Base-by-base conservation (phyloP, 2,329 filamentous ascomycete genomes). In the Penicillium sp. region DNA sequence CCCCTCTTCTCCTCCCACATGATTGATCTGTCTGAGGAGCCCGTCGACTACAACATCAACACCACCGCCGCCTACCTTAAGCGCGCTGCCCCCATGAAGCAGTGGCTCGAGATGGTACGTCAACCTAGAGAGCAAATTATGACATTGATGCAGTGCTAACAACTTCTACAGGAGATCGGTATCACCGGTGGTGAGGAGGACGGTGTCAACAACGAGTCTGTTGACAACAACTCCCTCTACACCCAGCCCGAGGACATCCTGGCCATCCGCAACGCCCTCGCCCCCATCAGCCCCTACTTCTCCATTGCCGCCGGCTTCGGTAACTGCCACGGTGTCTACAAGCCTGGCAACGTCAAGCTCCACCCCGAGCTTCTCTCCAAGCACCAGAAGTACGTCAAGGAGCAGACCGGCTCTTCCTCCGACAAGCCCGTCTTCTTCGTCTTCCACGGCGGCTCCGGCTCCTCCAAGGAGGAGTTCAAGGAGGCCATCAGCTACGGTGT, bases 251-350 rank as follows among this genome's bases (percentile, higher is more conserved):
- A 96, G 82, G 93, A 97, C 71, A 95, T 97, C 77, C 88, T 90
- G 79, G 83, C 88, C 73, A 96, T 97, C 81, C 89, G 93, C 84
- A 87, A 92, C 78, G 86, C 89, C 55, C 87, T 99, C 66, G 82
- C 84, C 63, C 81, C 89, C 67, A 91, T 97, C 82, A 93, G 88
- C 66, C 89, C 90, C 66, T 96, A 96, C 85, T 99, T 97, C 85
- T 95, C 90, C 74, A 97, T 97, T 70, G 93, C 93, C 66, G 94
- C 94, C 72, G 94, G 91, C 67, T 99, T 99, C 82, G 94, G 94
- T 68, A 99, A 99, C 78, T 94, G 97, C 59, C 94, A 99, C 83
- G 94, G 94, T 78, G 93, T 99, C 70, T 97, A 97, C 87, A 95
- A 96, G 85, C 91, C 92, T 57, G 89, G 91, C 69, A 97, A 97